Evolutionary conservation across 768 basidiomycete genomes (phyloP), one percentile per base, ranked within the genome.

Genomic region (Phanerodontia chrysosporium): DNA sequence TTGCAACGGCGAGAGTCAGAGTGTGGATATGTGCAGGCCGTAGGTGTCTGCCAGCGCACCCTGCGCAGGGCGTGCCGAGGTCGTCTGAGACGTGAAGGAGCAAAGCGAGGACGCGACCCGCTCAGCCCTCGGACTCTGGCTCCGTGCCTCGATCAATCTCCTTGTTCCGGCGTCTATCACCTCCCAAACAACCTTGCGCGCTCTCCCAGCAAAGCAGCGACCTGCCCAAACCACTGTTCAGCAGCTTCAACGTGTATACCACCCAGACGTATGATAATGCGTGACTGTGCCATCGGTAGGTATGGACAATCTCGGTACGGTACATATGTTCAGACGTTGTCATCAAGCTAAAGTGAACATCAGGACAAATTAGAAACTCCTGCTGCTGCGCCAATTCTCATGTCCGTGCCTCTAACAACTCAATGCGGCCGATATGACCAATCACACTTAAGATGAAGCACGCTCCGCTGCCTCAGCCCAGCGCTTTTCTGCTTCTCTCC

Each of bases 401-500:
- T n/a, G n/a, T n/a, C n/a, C n/a, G n/a, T n/a, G n/a, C n/a, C n/a
- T n/a, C n/a, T n/a, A n/a, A n/a, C n/a, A n/a, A n/a, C n/a, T n/a
- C n/a, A n/a, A n/a, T n/a, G n/a, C n/a, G n/a, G n/a, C n/a, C n/a
- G n/a, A n/a, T n/a, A n/a, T n/a, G n/a, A n/a, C n/a, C n/a, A n/a
- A n/a, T n/a, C n/a, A n/a, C n/a, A n/a, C n/a, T n/a, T n/a, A n/a
- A n/a, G n/a, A 7, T 7, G 32, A 35, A 7, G 32, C 32, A 14
- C 14, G 32, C 32, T 35, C 32, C 14, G 32, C 32, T 7, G 32
- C 80, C 44, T 78, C 78, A 49, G 67, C 55, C 56, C 74, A 72
- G 61, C 83, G 74, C 61, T 77, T 76, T 69, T 95, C 92, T 6
- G 94, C 95, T 75, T 96, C 92, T 67, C 91, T 84, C 75, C 94